A percentile compares a stretch with the other conserved stretches of the same genome.
These are phyloP conservation scores for Euclidium syriacum DNA, from an alignment of 345 rosid genomes.

Conservation along the genomic window DNA sequence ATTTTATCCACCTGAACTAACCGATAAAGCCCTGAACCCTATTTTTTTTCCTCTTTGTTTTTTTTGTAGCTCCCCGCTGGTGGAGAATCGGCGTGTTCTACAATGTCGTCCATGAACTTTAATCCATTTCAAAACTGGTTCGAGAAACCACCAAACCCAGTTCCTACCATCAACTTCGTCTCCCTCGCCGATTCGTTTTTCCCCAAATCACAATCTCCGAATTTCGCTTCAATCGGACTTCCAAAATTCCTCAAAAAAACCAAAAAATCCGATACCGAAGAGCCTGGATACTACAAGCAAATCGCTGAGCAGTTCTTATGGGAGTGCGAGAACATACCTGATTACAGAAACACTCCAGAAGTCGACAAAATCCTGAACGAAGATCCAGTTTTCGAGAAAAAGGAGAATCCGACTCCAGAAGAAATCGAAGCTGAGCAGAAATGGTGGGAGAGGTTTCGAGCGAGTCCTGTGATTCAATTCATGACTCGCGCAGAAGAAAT, in stretches of 20 bases:
- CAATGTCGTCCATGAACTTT: slow-evolving; percentile 75
- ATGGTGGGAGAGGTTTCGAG: slow-evolving; percentile 64
- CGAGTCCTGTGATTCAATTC: slow-evolving; percentile 68
- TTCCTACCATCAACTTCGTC: slow-evolving; percentile 45
- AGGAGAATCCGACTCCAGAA: slow-evolving; percentile 61
- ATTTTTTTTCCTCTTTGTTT: not conserved
- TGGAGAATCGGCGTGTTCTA: not conserved
- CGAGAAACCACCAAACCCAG: slow-evolving; percentile 61
- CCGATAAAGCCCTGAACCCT: slow-evolving; percentile 28
- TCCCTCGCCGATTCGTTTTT: slow-evolving; percentile 36
- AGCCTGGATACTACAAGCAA: slow-evolving; percentile 40
- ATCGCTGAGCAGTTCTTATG: slow-evolving; percentile 61
- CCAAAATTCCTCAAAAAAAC: slow-evolving; percentile 31
- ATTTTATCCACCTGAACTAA: slow-evolving; percentile 26
- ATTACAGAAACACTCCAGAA: slow-evolving; percentile 68
- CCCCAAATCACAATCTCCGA: slow-evolving; percentile 26
- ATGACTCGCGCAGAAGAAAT: slow-evolving; percentile 57
- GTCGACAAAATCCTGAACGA: slow-evolving; percentile 63
- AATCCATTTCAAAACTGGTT: slow-evolving; percentile 82
- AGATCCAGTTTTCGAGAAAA: slow-evolving; percentile 53
- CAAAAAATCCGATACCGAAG: slow-evolving; percentile 30
- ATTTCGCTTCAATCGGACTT: slow-evolving; percentile 59
- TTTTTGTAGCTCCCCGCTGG: not conserved
- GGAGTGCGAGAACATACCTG: slow-evolving; percentile 78
- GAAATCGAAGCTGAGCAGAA: slow-evolving; percentile 61